Evolutionary conservation across 257 asterid genomes (phyloP).

Genomic region (Rhazya stricta): DNA sequence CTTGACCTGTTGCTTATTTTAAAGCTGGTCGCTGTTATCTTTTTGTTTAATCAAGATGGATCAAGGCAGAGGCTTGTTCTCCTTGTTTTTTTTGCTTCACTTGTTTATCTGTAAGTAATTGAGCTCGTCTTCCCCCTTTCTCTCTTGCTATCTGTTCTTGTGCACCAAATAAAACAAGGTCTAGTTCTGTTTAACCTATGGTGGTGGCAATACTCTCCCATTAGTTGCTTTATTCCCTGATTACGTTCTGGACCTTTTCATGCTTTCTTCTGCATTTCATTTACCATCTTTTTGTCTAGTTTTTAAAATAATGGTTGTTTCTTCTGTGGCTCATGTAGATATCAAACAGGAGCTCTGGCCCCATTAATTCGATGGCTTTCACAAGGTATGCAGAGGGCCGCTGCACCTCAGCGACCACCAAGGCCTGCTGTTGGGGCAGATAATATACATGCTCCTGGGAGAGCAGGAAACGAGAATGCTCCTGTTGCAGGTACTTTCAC

Average conservation of each 20-base stretch:
- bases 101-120: constrained; percentile 78
- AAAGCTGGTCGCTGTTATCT: constrained; percentile 86
- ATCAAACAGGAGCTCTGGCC: constrained; percentile 97
- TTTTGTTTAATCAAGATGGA: constrained; percentile 95
- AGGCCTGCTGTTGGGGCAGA: constrained; percentile 64
- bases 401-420: constrained; percentile 77
- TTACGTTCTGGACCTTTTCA: background rate
- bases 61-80: constrained; percentile 80
- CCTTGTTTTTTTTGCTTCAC: constrained; percentile 68
- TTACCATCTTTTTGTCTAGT: background rate
- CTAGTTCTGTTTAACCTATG: too few species aligned
- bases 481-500: constrained; percentile 48
- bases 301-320: constrained; percentile 2
- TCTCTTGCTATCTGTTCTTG: background rate
- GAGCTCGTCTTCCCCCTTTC: constrained; percentile 4
- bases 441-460: constrained; percentile 51
- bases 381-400: constrained; percentile 92
- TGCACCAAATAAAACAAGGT: background rate
- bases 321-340: constrained; percentile 41
- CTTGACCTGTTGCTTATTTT: constrained; percentile 75
- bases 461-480: constrained; percentile 58
- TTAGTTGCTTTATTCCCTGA: background rate
- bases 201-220: background rate
- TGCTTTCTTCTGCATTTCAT: background rate
- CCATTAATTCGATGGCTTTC: constrained; percentile 92